phyloP scores from a whole-genome alignment of 2,329 filamentous ascomycete species.

The Aspergillus clavatus region DNA sequence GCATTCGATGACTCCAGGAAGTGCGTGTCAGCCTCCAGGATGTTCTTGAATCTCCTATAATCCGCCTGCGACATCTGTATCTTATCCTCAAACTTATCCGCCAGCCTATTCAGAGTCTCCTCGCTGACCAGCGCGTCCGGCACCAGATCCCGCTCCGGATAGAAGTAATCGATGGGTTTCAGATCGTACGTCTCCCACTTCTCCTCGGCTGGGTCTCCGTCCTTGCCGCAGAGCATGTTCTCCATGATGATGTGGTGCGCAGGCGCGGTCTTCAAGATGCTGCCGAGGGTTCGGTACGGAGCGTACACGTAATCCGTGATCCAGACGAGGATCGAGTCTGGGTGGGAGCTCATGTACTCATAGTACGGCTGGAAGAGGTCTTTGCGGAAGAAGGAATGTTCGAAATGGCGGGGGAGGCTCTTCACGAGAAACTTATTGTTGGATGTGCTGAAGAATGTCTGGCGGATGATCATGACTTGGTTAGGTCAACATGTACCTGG shows the following conservation, averaged over 20 bases:
- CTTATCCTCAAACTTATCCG: constrained; percentile 64
- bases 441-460: constrained; percentile 65
- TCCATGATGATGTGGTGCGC: constrained; percentile 75
- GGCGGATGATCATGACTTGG: neutral
- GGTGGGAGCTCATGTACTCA: constrained; percentile 57
- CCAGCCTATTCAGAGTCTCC: constrained; percentile 60
- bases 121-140: constrained; percentile 59
- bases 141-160: constrained; percentile 66
- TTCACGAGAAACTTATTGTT: constrained; percentile 68
- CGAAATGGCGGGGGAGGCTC: constrained; percentile 63
- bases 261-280: constrained; percentile 56
- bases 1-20: constrained; percentile 60
- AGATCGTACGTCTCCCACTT: constrained; percentile 70
- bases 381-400: constrained; percentile 64
- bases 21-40: constrained; percentile 58
- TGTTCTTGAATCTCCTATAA: constrained; percentile 52
- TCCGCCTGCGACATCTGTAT: constrained; percentile 53
- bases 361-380: constrained; percentile 63
- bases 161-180: constrained; percentile 71
- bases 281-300: constrained; percentile 54
- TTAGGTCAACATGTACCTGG: too few relatives aligned
- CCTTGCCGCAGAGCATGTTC: constrained; percentile 62
- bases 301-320: constrained; percentile 66
- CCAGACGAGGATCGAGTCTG: constrained; percentile 60
- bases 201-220: constrained; percentile 38